phyloP scores from a whole-genome alignment of 306 rosid species.

The Malus sieversii region DNA sequence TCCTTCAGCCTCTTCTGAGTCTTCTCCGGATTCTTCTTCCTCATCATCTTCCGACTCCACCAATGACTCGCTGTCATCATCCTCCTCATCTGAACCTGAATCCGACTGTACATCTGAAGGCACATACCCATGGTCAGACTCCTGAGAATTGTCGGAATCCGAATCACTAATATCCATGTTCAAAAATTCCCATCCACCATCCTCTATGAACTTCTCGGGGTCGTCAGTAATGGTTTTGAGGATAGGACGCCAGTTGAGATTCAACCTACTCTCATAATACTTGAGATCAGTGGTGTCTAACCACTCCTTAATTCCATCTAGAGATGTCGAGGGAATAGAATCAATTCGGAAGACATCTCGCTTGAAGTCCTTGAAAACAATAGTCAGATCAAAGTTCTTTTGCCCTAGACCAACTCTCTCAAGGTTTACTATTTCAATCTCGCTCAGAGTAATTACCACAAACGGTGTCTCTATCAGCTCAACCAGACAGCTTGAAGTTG shows the following conservation, averaged over 20 bases:
- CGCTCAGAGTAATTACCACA: slow-evolving; percentile 30
- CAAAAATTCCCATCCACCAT: slow-evolving; percentile 34
- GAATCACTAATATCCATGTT: slow-evolving; percentile 36
- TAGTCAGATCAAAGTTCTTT: slow-evolving; percentile 29
- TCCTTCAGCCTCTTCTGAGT: slow-evolving; percentile 31
- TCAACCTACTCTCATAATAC: slow-evolving; percentile 33
- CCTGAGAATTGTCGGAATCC: slow-evolving; percentile 30
- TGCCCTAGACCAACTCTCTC: slow-evolving; percentile 38
- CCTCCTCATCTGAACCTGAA: slow-evolving; percentile 29
- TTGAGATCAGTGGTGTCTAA: slow-evolving; percentile 33
- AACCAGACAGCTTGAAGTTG: slow-evolving; percentile 33
- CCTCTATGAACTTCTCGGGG: slow-evolving; percentile 35
- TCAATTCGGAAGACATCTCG: slow-evolving; percentile 31
- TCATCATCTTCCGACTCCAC: slow-evolving; percentile 34
- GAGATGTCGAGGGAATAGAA: slow-evolving; percentile 32
- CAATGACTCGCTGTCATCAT: slow-evolving; percentile 25
- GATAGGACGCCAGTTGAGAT: slow-evolving; percentile 34
- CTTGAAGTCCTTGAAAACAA: slow-evolving; percentile 33
- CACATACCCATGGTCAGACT: slow-evolving; percentile 33
- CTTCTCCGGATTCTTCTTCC: slow-evolving; percentile 20
- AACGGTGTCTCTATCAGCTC: slow-evolving; percentile 35
- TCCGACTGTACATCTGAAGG: slow-evolving; percentile 36
- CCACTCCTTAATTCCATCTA: slow-evolving; percentile 36
- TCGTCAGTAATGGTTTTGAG: slow-evolving; percentile 31
- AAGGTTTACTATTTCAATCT: slow-evolving; percentile 32